Evolutionary conservation across 345 rosid species (phyloP), one percentile per base, ranked within the genome.

Genomic region (Crucihimalaya himalaica): DNA sequence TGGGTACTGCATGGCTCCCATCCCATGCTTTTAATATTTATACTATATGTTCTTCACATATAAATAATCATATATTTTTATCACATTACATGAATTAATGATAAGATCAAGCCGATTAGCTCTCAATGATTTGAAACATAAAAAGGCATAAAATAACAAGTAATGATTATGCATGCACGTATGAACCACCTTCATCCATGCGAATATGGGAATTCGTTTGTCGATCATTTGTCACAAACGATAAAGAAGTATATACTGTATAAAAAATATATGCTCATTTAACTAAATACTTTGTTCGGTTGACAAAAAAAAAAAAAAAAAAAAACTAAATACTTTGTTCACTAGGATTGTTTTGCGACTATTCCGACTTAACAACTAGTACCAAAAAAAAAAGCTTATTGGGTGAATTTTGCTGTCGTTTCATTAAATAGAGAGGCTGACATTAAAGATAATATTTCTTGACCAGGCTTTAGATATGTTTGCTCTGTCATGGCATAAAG

Each of bases 381-480:
- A 56, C 54, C 1, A 29, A 4, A 34, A 3, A 46, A 10, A 5
- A 58, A 58, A 20, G 0, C 3, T 2, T 6, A 59, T 5, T 15
- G 25, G 35, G 35, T 57, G 11, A 8, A 23, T 34, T 55, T 54
- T 54, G n/a, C 43, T 63, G 31, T 3, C 21, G 16, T 23, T 12
- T 21, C 71, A 73, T 73, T 73, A 34, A 45, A 73, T 31, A 55
- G 23, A 5, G 47, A 54, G 63, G 37, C 55, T 63, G 70, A 3
- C 19, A 10, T 12, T 14, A 19, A 11, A 46, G 56, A 9, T 29
- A 40, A 63, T 23, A 25, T 11, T 5, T 47, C 34, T 64, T 46
- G 21, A 64, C 40, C 13, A 47, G 56, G 5, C 56, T 55, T 73
- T 20, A 23, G 46, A 72, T 39, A 19, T 18, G 5, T 40, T 29